These are phyloP conservation scores for Ensete ventricosum DNA, from an alignment of 176 grass and related monocot species.

Conservation along the genomic window DNA sequence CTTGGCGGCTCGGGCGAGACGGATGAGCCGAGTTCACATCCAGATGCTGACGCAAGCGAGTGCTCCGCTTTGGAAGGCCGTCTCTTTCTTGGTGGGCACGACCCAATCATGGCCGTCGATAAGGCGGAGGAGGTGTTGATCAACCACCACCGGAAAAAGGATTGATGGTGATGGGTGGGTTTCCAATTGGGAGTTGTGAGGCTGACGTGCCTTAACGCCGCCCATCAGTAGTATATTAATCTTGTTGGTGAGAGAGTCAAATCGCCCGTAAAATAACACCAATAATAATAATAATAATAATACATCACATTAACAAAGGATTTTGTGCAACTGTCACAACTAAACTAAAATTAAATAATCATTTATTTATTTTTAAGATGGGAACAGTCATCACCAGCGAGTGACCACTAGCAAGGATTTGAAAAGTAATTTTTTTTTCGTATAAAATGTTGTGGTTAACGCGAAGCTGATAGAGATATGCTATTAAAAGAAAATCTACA, in stretches of 20 bases:
- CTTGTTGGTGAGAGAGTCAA: not conserved
- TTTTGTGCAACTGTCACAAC: too few species aligned
- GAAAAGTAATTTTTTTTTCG: too few species aligned
- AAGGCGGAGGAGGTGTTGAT: not conserved
- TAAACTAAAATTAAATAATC: too few species aligned
- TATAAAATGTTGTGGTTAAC: too few species aligned
- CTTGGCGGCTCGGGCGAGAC: not conserved
- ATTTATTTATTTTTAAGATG: too few species aligned
- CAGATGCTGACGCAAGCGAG: not conserved
- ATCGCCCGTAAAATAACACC: not conserved
- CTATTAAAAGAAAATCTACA: too few species aligned
- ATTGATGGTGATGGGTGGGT: not conserved
- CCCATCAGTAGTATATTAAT: not conserved
- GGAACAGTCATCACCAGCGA: too few species aligned
- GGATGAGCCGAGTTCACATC: too few species aligned
- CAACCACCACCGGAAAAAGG: not conserved
- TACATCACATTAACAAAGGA: too few species aligned
- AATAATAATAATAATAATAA: too few species aligned
- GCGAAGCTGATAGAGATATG: too few species aligned
- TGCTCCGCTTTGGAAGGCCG: not conserved
- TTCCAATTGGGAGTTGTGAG: not conserved
- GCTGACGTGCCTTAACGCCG: not conserved
- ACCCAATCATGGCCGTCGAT: not conserved
- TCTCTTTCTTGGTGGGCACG: not conserved
- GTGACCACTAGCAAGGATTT: too few species aligned